Percentiles rank a stretch among this genome's conserved stretches.
phyloP scores from a whole-genome alignment of 2,329 filamentous ascomycete genomes.

The Ophiostoma ulmi region DNA sequence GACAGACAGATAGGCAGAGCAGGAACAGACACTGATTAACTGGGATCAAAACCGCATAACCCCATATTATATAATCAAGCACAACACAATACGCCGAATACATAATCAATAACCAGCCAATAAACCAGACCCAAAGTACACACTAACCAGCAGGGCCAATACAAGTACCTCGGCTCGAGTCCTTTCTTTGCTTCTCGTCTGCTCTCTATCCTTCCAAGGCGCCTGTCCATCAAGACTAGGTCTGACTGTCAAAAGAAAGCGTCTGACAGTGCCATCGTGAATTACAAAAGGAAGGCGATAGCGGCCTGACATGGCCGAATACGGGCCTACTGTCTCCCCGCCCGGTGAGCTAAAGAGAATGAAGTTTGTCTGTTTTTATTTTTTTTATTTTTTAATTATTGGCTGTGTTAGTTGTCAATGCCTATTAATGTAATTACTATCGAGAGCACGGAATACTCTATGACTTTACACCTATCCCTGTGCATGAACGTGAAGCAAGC shows the following conservation, averaged over 20 bases:
- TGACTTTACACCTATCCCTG: neutral
- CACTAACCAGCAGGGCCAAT: neutral
- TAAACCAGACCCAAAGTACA: neutral
- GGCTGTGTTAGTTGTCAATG: neutral
- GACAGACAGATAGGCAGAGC: neutral
- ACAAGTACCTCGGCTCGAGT: neutral
- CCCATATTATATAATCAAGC: neutral
- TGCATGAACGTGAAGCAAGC: slow-evolving; percentile 2
- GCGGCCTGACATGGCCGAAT: neutral
- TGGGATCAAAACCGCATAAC: neutral
- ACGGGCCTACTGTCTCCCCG: slow-evolving; percentile 19
- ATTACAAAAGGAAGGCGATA: neutral
- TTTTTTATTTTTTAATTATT: neutral
- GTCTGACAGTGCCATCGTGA: slow-evolving; percentile 5
- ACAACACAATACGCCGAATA: neutral
- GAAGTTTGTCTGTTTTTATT: neutral
- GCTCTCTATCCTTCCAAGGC: neutral
- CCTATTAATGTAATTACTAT: neutral
- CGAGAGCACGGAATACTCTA: neutral
- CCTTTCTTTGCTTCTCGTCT: neutral
- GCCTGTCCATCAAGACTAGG: neutral
- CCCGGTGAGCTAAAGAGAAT: slow-evolving; percentile 3
- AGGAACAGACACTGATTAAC: neutral
- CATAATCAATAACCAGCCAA: neutral
- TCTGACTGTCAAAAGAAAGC: slow-evolving; percentile 10